Evolutionary conservation across 164 flowering plant genomes (phyloP).

Genomic region (Cinnamomum micranthum): DNA sequence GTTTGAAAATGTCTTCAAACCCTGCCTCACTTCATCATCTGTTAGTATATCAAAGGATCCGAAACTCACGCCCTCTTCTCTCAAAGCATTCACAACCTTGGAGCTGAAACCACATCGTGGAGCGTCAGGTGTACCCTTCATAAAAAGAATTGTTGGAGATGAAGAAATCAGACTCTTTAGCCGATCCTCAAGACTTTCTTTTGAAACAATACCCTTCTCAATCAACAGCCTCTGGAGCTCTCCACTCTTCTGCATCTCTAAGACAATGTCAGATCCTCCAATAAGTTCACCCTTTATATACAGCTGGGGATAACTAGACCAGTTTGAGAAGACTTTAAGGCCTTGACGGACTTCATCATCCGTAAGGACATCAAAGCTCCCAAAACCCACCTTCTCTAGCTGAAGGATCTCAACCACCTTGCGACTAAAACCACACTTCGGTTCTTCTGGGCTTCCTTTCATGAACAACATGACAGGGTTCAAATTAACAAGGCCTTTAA

Average conservation of each 20-base stretch:
- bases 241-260: conserved; percentile 97
- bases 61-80: conserved; percentile 62
- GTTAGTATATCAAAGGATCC: conserved; percentile 76
- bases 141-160: conserved; percentile 78
- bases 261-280: conserved; percentile 88
- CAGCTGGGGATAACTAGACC: conserved; percentile 96
- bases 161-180: conserved; percentile 51
- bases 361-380: conserved; percentile 71
- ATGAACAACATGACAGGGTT: conserved; percentile 79
- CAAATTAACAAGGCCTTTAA: conserved; percentile 49
- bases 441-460: conserved; percentile 89
- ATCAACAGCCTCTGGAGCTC: conserved; percentile 57
- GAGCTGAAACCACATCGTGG: conserved; percentile 95
- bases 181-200: conserved; percentile 61
- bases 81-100: conserved; percentile 74
- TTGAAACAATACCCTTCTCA: conserved; percentile 53
- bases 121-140: conserved; percentile 91
- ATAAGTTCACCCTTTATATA: conserved; percentile 82
- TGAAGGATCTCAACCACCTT: conserved; percentile 81
- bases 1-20: conserved; percentile 74
- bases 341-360: conserved; percentile 94
- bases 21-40: conserved; percentile 87
- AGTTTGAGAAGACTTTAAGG: conserved; percentile 82
- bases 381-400: conserved; percentile 67
- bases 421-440: conserved; percentile 88